Conservation (phyloP, 2,329 filamentous ascomycete species). For the Neofusicoccum sp. region DNA sequence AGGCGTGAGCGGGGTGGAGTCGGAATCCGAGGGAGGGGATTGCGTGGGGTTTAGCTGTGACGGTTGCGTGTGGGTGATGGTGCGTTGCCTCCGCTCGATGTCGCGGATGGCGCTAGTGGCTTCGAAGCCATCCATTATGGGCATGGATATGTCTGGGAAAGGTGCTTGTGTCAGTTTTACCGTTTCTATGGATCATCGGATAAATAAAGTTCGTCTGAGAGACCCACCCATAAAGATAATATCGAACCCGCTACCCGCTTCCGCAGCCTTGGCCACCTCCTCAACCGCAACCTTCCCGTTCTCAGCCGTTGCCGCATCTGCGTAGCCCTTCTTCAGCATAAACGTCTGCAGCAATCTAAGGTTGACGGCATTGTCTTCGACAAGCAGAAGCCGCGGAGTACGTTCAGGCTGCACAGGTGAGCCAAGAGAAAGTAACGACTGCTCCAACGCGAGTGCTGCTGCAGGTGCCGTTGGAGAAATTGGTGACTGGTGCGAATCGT, state of each 20-base stretch:
- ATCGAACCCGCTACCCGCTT: slow-evolving; percentile 25
- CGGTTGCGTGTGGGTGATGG: slow-evolving; percentile 31
- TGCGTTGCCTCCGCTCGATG: slow-evolving; percentile 41
- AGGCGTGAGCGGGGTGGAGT: slow-evolving; percentile 31
- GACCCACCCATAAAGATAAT: slow-evolving; percentile 37
- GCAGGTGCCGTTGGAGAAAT: slow-evolving; percentile 8
- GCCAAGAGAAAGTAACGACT: background rate
- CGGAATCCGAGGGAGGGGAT: background rate
- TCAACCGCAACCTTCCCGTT: slow-evolving; percentile 28
- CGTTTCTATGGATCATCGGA: background rate
- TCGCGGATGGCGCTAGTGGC: slow-evolving; percentile 47
- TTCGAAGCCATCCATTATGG: slow-evolving; percentile 54
- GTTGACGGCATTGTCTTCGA: slow-evolving; percentile 43
- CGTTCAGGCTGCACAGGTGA: slow-evolving; percentile 23
- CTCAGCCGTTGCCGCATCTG: slow-evolving; percentile 33
- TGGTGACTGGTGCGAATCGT: slow-evolving; percentile 9
- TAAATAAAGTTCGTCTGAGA: background rate
- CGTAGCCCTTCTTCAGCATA: slow-evolving; percentile 34
- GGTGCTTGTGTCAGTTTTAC: background rate
- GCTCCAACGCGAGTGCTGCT: background rate
- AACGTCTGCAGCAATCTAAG: slow-evolving; percentile 37
- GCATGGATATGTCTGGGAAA: slow-evolving; percentile 53
- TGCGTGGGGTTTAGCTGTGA: background rate
- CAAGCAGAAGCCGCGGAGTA: slow-evolving; percentile 32
- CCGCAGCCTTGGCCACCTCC: slow-evolving; percentile 32